Evolutionary conservation across 176 grass and related monocot genomes (phyloP).

Genomic region (Oryza punctata): DNA sequence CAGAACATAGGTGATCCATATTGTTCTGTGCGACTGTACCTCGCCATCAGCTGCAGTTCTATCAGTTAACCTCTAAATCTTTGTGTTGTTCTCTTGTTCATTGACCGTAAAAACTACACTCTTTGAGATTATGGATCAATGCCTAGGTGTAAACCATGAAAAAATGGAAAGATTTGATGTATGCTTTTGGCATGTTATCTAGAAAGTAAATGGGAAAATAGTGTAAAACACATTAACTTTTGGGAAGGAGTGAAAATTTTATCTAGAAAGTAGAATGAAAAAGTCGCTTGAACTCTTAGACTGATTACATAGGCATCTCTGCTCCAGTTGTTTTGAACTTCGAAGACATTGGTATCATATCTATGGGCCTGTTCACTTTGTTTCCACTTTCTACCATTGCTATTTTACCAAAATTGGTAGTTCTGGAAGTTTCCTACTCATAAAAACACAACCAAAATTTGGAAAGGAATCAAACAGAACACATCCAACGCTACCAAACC

Average conservation of each 20-base stretch:
- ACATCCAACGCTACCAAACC: no score
- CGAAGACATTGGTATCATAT: not conserved
- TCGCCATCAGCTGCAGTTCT: not conserved
- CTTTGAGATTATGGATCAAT: not conserved
- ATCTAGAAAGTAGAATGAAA: not conserved
- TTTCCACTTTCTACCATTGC: no score
- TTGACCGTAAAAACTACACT: not conserved
- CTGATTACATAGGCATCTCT: not conserved
- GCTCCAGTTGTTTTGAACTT: slow-evolving; percentile 2
- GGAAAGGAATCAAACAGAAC: no score
- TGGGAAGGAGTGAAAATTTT: not conserved
- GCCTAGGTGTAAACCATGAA: not conserved
- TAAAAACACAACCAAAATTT: no score
- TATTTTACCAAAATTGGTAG: no score
- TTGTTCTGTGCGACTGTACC: not conserved
- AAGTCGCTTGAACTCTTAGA: not conserved
- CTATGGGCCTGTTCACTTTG: not conserved
- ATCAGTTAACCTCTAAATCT: not conserved
- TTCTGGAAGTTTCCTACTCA: no score
- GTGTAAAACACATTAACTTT: slow-evolving; percentile 7
- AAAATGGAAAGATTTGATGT: not conserved
- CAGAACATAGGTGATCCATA: not conserved
- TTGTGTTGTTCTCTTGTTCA: slow-evolving; percentile 1
- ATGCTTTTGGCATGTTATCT: not conserved
- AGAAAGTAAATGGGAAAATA: not conserved